Conservation (phyloP, 441 rosid species). For the Populus hybrid region DNA sequence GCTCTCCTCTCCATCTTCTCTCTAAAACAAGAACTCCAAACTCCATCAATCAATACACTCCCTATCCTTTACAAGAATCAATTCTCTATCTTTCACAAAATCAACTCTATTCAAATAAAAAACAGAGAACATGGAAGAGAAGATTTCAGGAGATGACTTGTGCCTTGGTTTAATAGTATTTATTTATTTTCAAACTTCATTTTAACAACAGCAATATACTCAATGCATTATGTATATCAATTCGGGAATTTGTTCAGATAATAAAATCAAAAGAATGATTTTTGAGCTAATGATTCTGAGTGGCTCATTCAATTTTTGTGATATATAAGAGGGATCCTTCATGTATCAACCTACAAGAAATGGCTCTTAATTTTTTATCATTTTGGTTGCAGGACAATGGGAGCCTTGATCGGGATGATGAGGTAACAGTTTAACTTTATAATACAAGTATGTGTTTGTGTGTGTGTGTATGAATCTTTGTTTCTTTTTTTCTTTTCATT, state of each 20-base stretch:
- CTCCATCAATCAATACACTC: background rate
- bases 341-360: background rate
- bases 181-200: background rate
- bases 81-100: background rate
- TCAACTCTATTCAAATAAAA: background rate
- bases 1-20: background rate
- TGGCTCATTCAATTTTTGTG: background rate
- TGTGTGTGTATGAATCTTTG: background rate
- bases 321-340: background rate
- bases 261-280: background rate
- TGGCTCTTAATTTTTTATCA: slow-evolving; percentile 14
- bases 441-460: background rate
- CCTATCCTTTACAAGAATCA: background rate
- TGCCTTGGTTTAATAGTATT: background rate
- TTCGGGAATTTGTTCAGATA: background rate
- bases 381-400: slow-evolving; percentile 58
- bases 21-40: background rate
- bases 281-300: background rate
- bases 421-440: slow-evolving; percentile 40
- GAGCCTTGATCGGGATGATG: slow-evolving; percentile 76
- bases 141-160: background rate
- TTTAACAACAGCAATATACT: background rate
- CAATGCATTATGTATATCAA: background rate
- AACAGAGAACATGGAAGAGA: background rate
- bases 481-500: background rate